Evolutionary conservation across 306 rosid genomes (phyloP), one percentile per base, ranked within the genome.

Genomic region (Cyclanthera cordifolia): DNA sequence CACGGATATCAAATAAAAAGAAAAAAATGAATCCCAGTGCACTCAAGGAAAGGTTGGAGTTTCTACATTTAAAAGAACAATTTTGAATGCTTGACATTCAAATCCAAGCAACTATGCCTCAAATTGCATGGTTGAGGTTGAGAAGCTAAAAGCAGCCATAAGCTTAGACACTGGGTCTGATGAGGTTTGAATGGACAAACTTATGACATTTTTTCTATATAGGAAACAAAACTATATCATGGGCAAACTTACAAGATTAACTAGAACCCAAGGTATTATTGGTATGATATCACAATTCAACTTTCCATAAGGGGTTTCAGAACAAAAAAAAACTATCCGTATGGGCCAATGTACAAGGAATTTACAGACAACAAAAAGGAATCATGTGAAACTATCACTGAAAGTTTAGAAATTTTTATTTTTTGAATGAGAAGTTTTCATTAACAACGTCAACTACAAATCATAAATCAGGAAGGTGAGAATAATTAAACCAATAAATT

Each of bases 21-120:
- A n/a, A n/a, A n/a, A n/a, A n/a, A n/a, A n/a, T 63, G 52, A 63
- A 63, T 61, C 49, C 28, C 25, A 10, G 30, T 37, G 48, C 68
- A n/a, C 50, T 61, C 12, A 61, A 34, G 52, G 16, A 24, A 14
- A 64, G 34, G 14, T 64, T 21, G 8, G 52, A 14, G 52, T 64
- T 12, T 0, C 17, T 47, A 43, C 14, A 32, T 43, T 11, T 34
- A 43, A 64, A 43, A 37, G 52, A 32, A 21, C 37, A 64, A 43
- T 64, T 13, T 43, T 41, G 69, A 64, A 13, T 50, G 52, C 53
- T 58, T 21, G 64, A 57, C 15, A 57, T 57, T 30, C 39, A 25
- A 25, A 55, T 32, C 37, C 61, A 55, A 25, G 37, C 37, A 55
- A 55, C 30, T 6, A 10, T 55, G 37, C 61, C 17, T 55, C 61